A percentile compares a stretch with the other conserved stretches of the same genome.
Conservation (phyloP, 345 rosid species). For the Populus ilicifolia region DNA sequence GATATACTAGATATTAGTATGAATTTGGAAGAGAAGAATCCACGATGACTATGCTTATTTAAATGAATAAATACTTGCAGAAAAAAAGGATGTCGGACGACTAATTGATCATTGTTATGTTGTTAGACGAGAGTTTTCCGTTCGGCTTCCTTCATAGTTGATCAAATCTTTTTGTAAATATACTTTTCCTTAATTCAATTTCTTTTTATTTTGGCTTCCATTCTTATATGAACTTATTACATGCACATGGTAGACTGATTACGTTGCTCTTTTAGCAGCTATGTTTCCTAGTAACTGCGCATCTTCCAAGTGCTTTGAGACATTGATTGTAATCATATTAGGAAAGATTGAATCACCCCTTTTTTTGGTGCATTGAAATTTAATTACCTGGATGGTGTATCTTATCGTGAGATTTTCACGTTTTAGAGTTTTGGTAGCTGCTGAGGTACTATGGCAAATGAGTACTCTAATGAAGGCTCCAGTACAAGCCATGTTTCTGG, state of each 20-base stretch:
- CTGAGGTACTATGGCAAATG: slow-evolving; percentile 58
- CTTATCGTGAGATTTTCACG: background rate
- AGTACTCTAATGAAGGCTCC: slow-evolving; percentile 44
- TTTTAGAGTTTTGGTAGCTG: slow-evolving; percentile 14
- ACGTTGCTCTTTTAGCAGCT: background rate
- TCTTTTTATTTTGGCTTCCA: background rate
- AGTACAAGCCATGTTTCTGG: slow-evolving; percentile 43
- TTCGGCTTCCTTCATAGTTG: background rate
- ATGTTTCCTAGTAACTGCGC: background rate
- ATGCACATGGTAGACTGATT: background rate
- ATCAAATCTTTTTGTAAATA: background rate
- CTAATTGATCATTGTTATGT: background rate
- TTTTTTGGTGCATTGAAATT: background rate
- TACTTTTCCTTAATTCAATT: background rate
- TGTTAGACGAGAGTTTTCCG: background rate
- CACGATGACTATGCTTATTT: background rate
- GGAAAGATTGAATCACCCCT: background rate
- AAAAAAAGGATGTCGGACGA: background rate
- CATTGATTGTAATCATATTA: background rate
- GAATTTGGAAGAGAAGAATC: background rate
- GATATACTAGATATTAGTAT: background rate
- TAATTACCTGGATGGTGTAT: slow-evolving; percentile 2
- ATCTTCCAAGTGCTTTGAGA: background rate
- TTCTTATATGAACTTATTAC: background rate
- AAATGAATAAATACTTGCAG: background rate